These are phyloP conservation scores for Eucalyptus erythrocorys DNA, from an alignment of 345 rosid species.

Conservation along the genomic window DNA sequence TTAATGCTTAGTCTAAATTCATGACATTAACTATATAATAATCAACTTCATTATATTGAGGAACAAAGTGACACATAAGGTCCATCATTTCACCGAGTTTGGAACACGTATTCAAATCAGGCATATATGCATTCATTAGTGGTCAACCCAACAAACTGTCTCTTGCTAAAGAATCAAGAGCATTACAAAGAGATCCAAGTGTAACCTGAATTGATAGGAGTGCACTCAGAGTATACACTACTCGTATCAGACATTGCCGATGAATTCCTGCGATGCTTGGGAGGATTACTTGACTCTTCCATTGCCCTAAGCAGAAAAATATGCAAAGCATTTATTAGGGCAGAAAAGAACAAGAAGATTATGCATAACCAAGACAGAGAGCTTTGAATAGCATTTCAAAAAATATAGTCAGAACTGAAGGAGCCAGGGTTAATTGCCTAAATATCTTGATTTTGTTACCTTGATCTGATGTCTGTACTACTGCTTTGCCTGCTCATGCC, in stretches of 20 bases:
- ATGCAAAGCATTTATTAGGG: not conserved
- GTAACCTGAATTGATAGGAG: not conserved
- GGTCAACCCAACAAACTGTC: not conserved
- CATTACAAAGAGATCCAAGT: not conserved
- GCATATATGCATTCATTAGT: not conserved
- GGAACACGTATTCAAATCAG: not conserved
- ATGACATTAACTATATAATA: not conserved
- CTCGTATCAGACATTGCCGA: conserved; percentile 61
- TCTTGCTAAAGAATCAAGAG: not conserved
- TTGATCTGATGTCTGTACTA: conserved; percentile 43
- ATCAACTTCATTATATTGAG: not conserved
- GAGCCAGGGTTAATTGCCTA: not conserved
- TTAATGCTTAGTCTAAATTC: not conserved
- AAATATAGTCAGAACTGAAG: not conserved
- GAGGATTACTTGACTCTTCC: conserved; percentile 32
- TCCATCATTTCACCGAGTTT: not conserved
- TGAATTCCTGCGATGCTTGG: conserved; percentile 54
- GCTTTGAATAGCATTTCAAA: not conserved
- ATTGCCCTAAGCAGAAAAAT: conserved; percentile 17
- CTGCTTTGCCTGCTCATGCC: conserved; percentile 49
- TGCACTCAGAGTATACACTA: conserved; percentile 27
- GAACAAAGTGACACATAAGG: not conserved
- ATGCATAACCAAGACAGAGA: not conserved
- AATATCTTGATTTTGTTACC: conserved; percentile 18
- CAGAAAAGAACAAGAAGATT: not conserved